Percentiles rank a stretch among this genome's conserved stretches.
These are phyloP conservation scores for Exsudoporus frostii DNA, from an alignment of 768 basidiomycete genomes.

Conservation along the genomic window DNA sequence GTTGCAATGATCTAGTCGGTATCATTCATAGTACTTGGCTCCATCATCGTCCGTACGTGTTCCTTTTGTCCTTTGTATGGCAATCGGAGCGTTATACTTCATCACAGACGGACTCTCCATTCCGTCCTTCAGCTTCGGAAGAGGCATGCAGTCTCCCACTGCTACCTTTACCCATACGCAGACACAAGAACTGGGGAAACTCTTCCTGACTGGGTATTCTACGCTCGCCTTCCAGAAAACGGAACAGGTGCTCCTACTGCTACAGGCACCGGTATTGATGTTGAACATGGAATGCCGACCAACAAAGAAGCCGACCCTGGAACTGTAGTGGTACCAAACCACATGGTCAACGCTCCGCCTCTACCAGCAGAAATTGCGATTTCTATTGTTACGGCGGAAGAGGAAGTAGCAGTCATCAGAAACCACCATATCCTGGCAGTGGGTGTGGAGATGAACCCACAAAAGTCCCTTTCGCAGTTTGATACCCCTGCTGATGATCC, in stretches of 20 bases:
- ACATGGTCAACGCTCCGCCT: neutral
- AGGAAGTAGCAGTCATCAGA: neutral
- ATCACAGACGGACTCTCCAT: conserved; percentile 63
- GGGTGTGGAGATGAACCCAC: neutral
- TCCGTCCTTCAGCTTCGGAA: conserved; percentile 58
- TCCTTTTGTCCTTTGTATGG: neutral
- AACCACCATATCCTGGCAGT: neutral
- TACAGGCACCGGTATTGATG: conserved; percentile 2
- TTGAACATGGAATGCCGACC: conserved; percentile 20
- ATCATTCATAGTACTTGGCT: conserved; percentile 81
- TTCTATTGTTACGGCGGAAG: neutral
- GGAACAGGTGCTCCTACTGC: neutral
- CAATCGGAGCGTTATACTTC: neutral
- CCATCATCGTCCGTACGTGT: conserved; percentile 75
- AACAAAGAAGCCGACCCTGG: neutral
- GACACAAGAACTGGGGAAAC: conserved; percentile 33
- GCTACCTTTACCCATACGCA: conserved; percentile 44
- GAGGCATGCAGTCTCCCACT: conserved; percentile 44
- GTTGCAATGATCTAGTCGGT: conserved; percentile 74
- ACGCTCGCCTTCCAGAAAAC: conserved; percentile 27
- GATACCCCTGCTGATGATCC: neutral
- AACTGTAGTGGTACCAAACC: neutral
- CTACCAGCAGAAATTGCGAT: neutral
- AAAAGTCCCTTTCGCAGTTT: conserved; percentile 22
- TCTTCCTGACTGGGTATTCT: conserved; percentile 46